These are phyloP conservation scores for Penstemon davidsonii DNA, from an alignment of 257 asterid genomes.

Conservation along the genomic window DNA sequence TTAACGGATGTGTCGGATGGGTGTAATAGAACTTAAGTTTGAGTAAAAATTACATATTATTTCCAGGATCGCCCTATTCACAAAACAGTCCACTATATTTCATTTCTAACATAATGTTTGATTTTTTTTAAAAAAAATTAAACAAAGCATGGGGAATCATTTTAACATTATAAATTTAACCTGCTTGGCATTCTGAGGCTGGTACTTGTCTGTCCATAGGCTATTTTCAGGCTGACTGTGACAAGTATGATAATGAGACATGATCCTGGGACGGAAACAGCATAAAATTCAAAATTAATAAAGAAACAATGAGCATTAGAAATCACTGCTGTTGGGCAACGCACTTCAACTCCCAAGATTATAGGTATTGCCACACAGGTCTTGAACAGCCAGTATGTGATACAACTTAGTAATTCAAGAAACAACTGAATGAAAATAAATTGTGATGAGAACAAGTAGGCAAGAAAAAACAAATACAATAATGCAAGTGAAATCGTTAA, in stretches of 20 bases:
- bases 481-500: background rate
- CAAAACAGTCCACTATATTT: background rate
- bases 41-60: slow-evolving; percentile 7
- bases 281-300: background rate
- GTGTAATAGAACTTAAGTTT: slow-evolving; percentile 1
- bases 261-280: slow-evolving; percentile 42
- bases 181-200: slow-evolving; percentile 78
- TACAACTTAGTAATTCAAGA: background rate
- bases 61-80: slow-evolving; percentile 5
- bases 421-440: background rate
- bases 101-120: slow-evolving; percentile 2
- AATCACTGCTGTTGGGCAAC: background rate
- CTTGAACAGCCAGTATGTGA: background rate
- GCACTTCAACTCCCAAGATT: background rate
- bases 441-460: background rate
- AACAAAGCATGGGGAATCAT: background rate
- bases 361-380: no score
- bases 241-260: slow-evolving; percentile 49
- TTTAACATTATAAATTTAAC: slow-evolving; percentile 37
- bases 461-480: background rate
- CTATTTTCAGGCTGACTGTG: slow-evolving; percentile 49
- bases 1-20: background rate
- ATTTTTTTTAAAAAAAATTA: background rate
- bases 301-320: background rate
- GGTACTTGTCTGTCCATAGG: slow-evolving; percentile 91